Evolutionary conservation across 768 basidiomycete species (phyloP), one percentile per base, ranked within the genome.

Genomic region (Vishniacozyma victoriae): DNA sequence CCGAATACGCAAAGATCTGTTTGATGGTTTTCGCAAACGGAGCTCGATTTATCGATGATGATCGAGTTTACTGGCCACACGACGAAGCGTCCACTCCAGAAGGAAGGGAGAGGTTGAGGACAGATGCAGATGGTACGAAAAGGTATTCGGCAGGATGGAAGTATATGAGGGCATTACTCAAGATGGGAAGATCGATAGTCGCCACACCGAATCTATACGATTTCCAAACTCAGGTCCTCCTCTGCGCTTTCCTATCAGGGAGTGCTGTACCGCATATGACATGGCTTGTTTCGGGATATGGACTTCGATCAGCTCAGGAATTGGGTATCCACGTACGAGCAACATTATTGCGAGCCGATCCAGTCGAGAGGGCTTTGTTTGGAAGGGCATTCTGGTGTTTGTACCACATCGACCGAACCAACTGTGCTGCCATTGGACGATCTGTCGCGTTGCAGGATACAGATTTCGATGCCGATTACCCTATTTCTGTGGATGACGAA

Each of bases 401-500:
- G 25, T 62, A 62, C 41, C 60, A 66, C 50, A 29, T 72, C n/a
- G 75, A 76, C 46, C 62, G 74, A 11, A 43, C 64, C 35, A 64
- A 68, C 5, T 73, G 73, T 33, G 59, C 72, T 0, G 72, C 75
- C 9, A 75, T 82, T 22, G 87, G 87, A 1, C 76, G 86, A n/a
- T 82, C 84, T 2, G 79, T 82, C 60, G 79, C 80, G 3, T 74
- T 87, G 3, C 82, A 84, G 46, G 85, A 87, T 55, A 35, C 35
- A 55, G 86, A 85, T 59, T 82, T 85, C 59, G 86, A 89, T 55
- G 74, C 84, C 5, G 85, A 86, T 44, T 74, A 77, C 12, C 82
- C 83, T 1, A 71, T 82, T 5, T 86, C 88, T 67, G 83, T 89
- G 13, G 86, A 92, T 55, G 84, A 86, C 55, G 82, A 84, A 63